Conservation (phyloP, 1,284 basidiomycete species). For the Ceratobasidium sp. region DNA sequence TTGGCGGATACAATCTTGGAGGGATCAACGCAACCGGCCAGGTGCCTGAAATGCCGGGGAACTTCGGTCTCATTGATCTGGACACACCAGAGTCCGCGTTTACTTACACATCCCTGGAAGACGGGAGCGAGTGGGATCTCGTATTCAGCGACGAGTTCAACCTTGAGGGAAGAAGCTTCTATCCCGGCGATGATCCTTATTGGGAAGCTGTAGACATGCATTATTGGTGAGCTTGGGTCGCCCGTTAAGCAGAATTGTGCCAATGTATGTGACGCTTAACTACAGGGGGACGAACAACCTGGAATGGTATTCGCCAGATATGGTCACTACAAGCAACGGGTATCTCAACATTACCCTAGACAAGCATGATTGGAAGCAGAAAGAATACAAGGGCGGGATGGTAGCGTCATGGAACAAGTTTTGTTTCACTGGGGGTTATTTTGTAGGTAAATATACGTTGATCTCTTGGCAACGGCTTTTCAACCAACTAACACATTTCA, state of each 20-base stretch:
- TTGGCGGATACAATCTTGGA: conserved; percentile 62
- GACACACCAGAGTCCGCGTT: conserved; percentile 71
- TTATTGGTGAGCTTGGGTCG: conserved; percentile 62
- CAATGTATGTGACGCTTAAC: conserved; percentile 55
- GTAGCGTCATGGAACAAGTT: conserved; percentile 86
- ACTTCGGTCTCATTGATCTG: conserved; percentile 80
- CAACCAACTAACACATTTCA: conserved; percentile 74
- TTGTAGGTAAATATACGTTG: conserved; percentile 67
- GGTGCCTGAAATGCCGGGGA: conserved; percentile 72
- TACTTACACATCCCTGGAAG: conserved; percentile 57
- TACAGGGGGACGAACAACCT: conserved; percentile 55
- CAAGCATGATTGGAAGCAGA: conserved; percentile 69
- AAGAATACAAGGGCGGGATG: conserved; percentile 79
- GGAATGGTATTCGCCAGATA: conserved; percentile 80
- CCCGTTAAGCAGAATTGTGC: neutral
- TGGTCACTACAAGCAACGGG: conserved; percentile 80
- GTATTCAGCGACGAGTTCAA: conserved; percentile 67
- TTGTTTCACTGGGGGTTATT: conserved; percentile 84
- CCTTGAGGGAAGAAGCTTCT: conserved; percentile 64
- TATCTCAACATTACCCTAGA: conserved; percentile 81
- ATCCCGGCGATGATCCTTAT: conserved; percentile 65
- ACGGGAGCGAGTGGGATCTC: conserved; percentile 59
- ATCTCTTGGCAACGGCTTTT: conserved; percentile 53
- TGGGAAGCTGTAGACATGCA: conserved; percentile 64
- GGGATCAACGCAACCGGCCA: conserved; percentile 64